Conservation (phyloP, 805 yeast species). For the Candida qinlingensis region DNA sequence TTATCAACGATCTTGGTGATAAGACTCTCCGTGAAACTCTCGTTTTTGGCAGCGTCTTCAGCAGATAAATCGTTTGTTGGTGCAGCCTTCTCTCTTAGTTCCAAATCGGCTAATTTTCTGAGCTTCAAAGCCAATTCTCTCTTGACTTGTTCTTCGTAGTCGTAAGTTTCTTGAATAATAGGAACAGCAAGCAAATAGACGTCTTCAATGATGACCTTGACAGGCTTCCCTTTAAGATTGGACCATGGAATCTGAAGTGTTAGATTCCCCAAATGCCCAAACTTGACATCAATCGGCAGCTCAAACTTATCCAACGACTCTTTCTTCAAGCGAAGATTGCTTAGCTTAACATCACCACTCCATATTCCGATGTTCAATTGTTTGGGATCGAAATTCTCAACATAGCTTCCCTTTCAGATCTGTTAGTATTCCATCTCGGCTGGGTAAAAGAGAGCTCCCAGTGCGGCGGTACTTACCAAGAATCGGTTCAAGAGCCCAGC, state of each 20-base stretch:
- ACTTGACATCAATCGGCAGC: conserved; percentile 80
- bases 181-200: conserved; percentile 82
- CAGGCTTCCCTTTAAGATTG: conserved; percentile 87
- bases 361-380: conserved; percentile 94
- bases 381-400: conserved; percentile 93
- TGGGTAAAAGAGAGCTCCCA: no score
- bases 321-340: conserved; percentile 70
- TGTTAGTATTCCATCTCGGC: background rate
- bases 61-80: conserved; percentile 29
- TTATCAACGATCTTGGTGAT: conserved; percentile 90
- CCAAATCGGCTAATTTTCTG: conserved; percentile 61
- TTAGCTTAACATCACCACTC: conserved; percentile 92
- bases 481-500: conserved; percentile 58
- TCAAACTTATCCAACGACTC: conserved; percentile 85
- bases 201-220: conserved; percentile 79
- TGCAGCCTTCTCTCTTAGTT: conserved; percentile 42
- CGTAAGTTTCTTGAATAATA: conserved; percentile 47
- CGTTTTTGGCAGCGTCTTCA: conserved; percentile 48
- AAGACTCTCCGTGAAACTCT: conserved; percentile 80
- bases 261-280: conserved; percentile 86
- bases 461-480: conserved; percentile 27
- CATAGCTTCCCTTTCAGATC: conserved; percentile 52
- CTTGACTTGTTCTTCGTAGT: conserved; percentile 49
- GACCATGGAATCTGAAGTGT: conserved; percentile 97
- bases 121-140: conserved; percentile 63